Evolutionary conservation across 129 eudicot genomes (phyloP).

Genomic region (Smallanthus sonchifolius): DNA sequence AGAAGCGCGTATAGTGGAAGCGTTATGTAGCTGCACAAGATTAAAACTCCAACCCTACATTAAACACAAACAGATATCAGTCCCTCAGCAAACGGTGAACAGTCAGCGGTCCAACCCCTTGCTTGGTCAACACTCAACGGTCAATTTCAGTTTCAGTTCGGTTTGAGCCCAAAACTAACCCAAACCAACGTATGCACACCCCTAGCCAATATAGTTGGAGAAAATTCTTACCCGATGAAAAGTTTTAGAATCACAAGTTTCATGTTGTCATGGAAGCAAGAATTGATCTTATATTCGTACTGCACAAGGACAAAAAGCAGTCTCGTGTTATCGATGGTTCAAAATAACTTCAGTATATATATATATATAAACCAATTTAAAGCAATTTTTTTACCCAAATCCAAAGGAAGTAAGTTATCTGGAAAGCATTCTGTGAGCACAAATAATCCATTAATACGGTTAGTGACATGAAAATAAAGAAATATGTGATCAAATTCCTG

Average conservation of each 20-base stretch:
- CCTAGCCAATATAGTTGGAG: neutral
- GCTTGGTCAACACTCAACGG: neutral
- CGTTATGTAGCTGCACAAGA: constrained; percentile 90
- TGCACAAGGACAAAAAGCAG: constrained; percentile 31
- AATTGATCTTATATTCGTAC: constrained; percentile 63
- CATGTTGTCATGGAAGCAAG: constrained; percentile 76
- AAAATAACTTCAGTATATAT: neutral
- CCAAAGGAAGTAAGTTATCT: constrained; percentile 83
- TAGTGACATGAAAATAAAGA: constrained; percentile 9
- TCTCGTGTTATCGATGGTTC: neutral
- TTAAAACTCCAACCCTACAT: constrained; percentile 51
- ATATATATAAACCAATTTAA: neutral
- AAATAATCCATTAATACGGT: constrained; percentile 5
- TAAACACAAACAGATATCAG: constrained; percentile 3
- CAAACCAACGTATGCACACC: too few species aligned
- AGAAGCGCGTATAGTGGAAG: constrained; percentile 90
- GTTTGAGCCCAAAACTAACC: too few species aligned
- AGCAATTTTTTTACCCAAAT: constrained; percentile 57
- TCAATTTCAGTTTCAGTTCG: too few species aligned
- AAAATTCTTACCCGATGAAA: constrained; percentile 53
- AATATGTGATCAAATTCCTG: neutral
- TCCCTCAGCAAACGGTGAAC: neutral
- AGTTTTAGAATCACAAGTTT: constrained; percentile 47
- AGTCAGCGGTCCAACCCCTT: neutral
- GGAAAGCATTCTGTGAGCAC: constrained; percentile 89